Evolutionary conservation across 202 grass and related monocot species (phyloP), one percentile per base, ranked within the genome.

Genomic region (Carex arenaria): DNA sequence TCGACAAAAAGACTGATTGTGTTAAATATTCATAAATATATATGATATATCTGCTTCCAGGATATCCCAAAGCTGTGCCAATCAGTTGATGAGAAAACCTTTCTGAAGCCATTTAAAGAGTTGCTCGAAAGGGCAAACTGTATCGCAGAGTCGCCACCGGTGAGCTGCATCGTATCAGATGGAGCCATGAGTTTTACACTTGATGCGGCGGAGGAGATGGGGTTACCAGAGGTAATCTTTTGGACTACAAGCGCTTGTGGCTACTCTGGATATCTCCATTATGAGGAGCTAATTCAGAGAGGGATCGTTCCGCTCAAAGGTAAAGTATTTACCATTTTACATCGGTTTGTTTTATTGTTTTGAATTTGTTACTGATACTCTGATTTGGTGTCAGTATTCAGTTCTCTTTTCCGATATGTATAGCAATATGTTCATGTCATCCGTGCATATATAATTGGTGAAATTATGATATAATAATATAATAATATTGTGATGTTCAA

Each of bases 151-250:
- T 64, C 75, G 32, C 90, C 90, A 38, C 89, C 79, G 0, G 90
- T 96, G 65, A 89, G 83, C 61, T 93, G 91, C 84, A 82, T 96
- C 30, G 12, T 96, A 28, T 96, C 93, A 23, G 93, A 96, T 75
- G 82, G 81, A 30, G 71, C 88, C 76, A 93, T 93, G 89, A 90
- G 90, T 3, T 93, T 96, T 85, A 93, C 90, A 51, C 88, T 96
- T 18, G 87, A 85, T 18, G 89, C 89, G 8, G 87, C 85, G 4
- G 67, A 86, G 61, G 89, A 93, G 85, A 81, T 93, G 53, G 85
- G 74, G 7, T 1, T 96, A 30, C 87, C 91, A 10, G 88, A 89
- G 54, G 87, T 93, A 63, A 83, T 93, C 55, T 88, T 96, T 60
- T 96, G 93, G 90, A 89, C 93, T 2, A 82, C 78, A 13, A 96